These are phyloP conservation scores for Tolypocladium album DNA, from an alignment of 2,329 filamentous ascomycete species.

Conservation along the genomic window DNA sequence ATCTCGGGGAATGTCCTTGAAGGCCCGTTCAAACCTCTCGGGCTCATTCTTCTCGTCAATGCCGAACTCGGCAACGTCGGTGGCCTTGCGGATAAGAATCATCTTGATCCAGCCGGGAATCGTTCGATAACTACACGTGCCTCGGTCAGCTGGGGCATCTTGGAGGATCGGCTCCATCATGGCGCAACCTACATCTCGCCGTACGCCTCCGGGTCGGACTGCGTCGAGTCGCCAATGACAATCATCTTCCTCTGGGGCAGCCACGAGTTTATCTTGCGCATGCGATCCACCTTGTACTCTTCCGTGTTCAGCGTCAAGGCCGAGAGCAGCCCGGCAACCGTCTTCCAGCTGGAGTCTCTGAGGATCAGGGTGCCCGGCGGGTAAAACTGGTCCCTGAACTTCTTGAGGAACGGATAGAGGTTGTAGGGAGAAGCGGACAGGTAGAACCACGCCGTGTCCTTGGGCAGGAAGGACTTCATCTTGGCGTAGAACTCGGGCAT, in stretches of 20 bases:
- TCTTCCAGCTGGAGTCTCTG: slow-evolving; percentile 79
- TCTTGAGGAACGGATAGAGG: slow-evolving; percentile 74
- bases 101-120: slow-evolving; percentile 68
- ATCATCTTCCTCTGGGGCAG: slow-evolving; percentile 72
- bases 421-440: slow-evolving; percentile 91
- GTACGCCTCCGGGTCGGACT: slow-evolving; percentile 85
- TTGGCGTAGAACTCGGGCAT: slow-evolving; percentile 79
- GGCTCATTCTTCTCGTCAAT: slow-evolving; percentile 66
- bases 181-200: slow-evolving; percentile 54
- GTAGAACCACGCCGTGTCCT: slow-evolving; percentile 76
- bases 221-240: slow-evolving; percentile 82
- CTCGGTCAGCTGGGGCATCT: slow-evolving; percentile 6
- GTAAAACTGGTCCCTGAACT: slow-evolving; percentile 62
- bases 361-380: slow-evolving; percentile 73
- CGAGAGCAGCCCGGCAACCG: slow-evolving; percentile 66
- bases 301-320: slow-evolving; percentile 73
- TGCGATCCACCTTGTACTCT: slow-evolving; percentile 74
- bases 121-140: slow-evolving; percentile 38
- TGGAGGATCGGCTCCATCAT: background rate
- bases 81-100: slow-evolving; percentile 79
- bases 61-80: slow-evolving; percentile 56
- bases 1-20: slow-evolving; percentile 57
- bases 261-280: slow-evolving; percentile 68
- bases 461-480: slow-evolving; percentile 41
- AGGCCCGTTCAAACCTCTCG: slow-evolving; percentile 72